Conservation (phyloP, 768 basidiomycete species). For the Boletus sp. region DNA sequence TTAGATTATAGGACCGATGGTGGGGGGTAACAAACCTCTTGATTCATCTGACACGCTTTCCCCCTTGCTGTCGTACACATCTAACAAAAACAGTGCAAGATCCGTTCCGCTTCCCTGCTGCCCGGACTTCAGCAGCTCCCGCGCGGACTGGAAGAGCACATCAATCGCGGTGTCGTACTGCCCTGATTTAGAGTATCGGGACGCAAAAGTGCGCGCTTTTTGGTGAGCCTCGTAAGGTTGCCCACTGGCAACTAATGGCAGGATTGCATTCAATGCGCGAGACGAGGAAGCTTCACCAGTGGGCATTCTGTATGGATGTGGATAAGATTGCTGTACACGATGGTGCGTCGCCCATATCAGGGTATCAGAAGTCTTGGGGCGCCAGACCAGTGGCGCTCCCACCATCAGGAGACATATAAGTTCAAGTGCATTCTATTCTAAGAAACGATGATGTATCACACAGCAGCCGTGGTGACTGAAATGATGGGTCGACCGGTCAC, state of each 20-base stretch:
- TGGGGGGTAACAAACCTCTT: conserved; percentile 55
- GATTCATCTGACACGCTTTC: conserved; percentile 75
- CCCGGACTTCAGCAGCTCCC: conserved; percentile 83
- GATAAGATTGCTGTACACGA: neutral
- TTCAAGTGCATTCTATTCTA: neutral
- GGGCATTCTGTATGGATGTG: conserved; percentile 24
- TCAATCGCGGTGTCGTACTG: conserved; percentile 88
- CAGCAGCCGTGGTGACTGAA: neutral
- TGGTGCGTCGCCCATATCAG: neutral
- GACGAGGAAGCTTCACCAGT: conserved; percentile 43
- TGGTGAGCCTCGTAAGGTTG: conserved; percentile 93
- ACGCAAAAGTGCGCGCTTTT: conserved; percentile 93
- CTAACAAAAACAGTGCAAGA: conserved; percentile 74
- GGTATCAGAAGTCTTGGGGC: conserved; percentile 23
- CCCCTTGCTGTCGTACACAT: conserved; percentile 76
- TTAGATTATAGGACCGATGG: neutral
- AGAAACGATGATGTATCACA: conserved; percentile 1
- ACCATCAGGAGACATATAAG: neutral
- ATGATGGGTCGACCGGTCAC: conserved; percentile 15
- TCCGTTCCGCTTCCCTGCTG: conserved; percentile 92
- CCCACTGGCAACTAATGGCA: conserved; percentile 66
- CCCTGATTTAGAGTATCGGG: conserved; percentile 76
- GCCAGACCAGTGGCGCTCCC: conserved; percentile 12
- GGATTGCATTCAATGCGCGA: conserved; percentile 71
- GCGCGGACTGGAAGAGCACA: conserved; percentile 87